phyloP scores from a whole-genome alignment of 1,284 basidiomycete species.

The Sanghuangporus weigelae region DNA sequence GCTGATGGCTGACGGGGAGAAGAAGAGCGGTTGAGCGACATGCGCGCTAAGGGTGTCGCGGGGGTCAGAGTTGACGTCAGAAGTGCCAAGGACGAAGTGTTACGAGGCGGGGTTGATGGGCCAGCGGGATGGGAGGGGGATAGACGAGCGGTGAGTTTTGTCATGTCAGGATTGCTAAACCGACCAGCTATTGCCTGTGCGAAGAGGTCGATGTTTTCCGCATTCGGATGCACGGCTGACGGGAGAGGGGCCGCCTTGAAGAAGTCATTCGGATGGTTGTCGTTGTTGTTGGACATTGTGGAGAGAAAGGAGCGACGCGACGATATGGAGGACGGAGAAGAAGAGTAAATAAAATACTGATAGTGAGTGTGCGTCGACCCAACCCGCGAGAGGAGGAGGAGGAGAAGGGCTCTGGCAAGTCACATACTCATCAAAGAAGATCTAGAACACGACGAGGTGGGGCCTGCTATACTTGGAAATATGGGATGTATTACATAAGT shows the following conservation, averaged over 20 bases:
- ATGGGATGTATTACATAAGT: background rate
- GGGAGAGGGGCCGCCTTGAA: slow-evolving; percentile 17
- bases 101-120: slow-evolving; percentile 4
- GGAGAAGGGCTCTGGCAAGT: no score
- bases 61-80: background rate
- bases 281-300: slow-evolving; percentile 2
- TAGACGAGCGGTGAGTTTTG: slow-evolving; percentile 22
- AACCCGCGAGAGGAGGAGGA: no score
- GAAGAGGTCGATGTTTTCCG: slow-evolving; percentile 21
- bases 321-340: slow-evolving; percentile 2
- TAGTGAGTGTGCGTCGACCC: no score
- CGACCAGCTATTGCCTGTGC: slow-evolving; percentile 24
- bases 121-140: slow-evolving; percentile 15
- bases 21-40: background rate
- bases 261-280: slow-evolving; percentile 16
- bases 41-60: background rate
- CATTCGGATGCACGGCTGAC: slow-evolving; percentile 5
- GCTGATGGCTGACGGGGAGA: slow-evolving; percentile 1
- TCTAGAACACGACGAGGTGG: background rate
- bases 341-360: background rate
- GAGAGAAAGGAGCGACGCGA: background rate
- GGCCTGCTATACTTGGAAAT: background rate
- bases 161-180: slow-evolving; percentile 17
- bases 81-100: background rate
- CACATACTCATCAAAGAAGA: background rate